A percentile compares a stretch with the other conserved stretches of the same genome.
Evolutionary conservation across 306 rosid species (phyloP).

Genomic region (Geum urbanum): DNA sequence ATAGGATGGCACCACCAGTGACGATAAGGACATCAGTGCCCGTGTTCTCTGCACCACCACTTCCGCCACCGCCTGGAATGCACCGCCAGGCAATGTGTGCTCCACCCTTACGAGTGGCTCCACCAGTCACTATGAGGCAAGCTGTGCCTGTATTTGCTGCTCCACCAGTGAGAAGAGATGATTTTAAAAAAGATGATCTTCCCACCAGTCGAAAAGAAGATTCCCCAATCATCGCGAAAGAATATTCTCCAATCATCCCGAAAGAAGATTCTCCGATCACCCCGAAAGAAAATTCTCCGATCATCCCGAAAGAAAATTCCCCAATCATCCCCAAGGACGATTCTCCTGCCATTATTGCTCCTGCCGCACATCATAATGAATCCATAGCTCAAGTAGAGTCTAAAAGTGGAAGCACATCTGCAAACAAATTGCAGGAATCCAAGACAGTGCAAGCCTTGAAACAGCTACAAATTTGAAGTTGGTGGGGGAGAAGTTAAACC

Average conservation of each 20-base stretch:
- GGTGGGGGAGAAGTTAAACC: constrained; percentile 26
- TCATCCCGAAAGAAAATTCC: too few species aligned
- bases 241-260: constrained; percentile 24
- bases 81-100: constrained; percentile 45
- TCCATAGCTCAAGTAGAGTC: constrained; percentile 37
- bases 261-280: constrained; percentile 37
- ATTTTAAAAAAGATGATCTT: constrained; percentile 38
- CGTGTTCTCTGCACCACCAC: constrained; percentile 85
- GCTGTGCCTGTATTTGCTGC: constrained; percentile 75
- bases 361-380: constrained; percentile 23
- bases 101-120: constrained; percentile 54
- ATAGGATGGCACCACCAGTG: constrained; percentile 84
- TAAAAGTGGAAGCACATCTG: constrained; percentile 31
- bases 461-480: constrained; percentile 64
- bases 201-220: constrained; percentile 33
- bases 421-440: constrained; percentile 33
- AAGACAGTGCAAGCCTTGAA: constrained; percentile 52
- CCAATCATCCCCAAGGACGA: constrained; percentile 24
- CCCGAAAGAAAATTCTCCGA: neutral
- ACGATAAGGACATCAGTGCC: constrained; percentile 78
- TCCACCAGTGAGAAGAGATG: constrained; percentile 57
- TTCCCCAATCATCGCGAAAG: constrained; percentile 36
- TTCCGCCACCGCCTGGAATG: constrained; percentile 50
- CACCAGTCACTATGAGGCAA: constrained; percentile 74
- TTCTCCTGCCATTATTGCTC: constrained; percentile 20